Evolutionary conservation across 1,284 basidiomycete species (phyloP), one percentile per base, ranked within the genome.

Genomic region (Puccinia novopanici): DNA sequence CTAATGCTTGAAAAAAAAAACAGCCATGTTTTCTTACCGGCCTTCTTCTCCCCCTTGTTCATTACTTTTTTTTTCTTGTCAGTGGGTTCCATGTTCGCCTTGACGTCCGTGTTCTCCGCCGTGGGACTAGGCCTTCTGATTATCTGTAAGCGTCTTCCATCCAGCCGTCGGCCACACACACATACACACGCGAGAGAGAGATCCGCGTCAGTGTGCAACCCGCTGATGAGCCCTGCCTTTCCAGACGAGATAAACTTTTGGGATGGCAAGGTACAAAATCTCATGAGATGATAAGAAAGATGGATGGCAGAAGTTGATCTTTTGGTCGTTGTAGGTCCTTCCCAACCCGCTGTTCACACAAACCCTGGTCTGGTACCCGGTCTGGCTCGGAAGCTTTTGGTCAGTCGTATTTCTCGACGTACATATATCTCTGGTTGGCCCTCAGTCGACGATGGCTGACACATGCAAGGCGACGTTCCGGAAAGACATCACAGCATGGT

Each of bases 251-350:
- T 75, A 10, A 65, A 75, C 24, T 75, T 75, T n/a, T 75, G 74
- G 74, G 74, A 75, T 63, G 74, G 74, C 27, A 75, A 45, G 50
- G 74, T 75, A n/a, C n/a, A n/a, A n/a, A n/a, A n/a, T n/a, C n/a
- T n/a, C n/a, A n/a, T n/a, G n/a, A n/a, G n/a, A n/a, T 8, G 6
- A 72, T 13, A 24, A 8, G 30, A 72, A n/a, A 54, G 40, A 40
- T 30, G 24, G 12, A n/a, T 54, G 15, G 10, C 17, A 30, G 34
- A 27, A 37, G 15, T 22, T 27, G 45, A 68, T 37, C 27, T 50
- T 15, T 17, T 45, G 52, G 22, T 17, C 22, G 19, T 27, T 57
- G n/a, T 30, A 75, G 74, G 57, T 75, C n/a, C 74, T 75, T 12
- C 74, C 74, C n/a, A 65, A 75, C 37, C 74, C 74, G 27, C 45